Evolutionary conservation across 352 stramenopile species (phyloP).

Genomic region (Discostella stelligera): DNA sequence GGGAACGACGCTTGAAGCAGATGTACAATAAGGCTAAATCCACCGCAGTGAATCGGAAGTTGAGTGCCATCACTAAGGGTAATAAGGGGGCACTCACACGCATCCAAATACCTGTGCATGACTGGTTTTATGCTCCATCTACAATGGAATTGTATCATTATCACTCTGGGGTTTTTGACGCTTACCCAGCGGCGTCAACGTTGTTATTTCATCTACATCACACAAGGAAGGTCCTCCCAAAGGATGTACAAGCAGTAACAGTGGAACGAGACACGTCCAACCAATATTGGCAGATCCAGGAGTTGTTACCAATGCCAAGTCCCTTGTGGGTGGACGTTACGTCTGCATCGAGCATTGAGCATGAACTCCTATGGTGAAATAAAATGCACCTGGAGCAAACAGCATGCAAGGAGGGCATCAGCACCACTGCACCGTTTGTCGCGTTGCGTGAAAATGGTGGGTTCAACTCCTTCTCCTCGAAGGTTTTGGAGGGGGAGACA

Average conservation of each 20-base stretch:
- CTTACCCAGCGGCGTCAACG: not conserved
- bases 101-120: slow-evolving; percentile 14
- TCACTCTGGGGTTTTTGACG: slow-evolving; percentile 21
- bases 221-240: slow-evolving; percentile 27
- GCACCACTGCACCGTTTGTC: too few species aligned
- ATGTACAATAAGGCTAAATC: too few species aligned
- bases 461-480: too few species aligned
- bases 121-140: slow-evolving; percentile 20
- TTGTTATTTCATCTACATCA: slow-evolving; percentile 15
- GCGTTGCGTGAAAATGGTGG: too few species aligned
- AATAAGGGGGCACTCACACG: not conserved
- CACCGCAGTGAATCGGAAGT: slow-evolving; percentile 16
- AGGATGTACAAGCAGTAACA: slow-evolving; percentile 5
- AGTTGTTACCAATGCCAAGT: not conserved
- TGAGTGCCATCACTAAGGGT: slow-evolving; percentile 12
- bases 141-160: slow-evolving; percentile 26
- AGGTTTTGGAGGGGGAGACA: too few species aligned
- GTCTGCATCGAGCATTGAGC: not conserved
- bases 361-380: not conserved
- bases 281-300: too few species aligned
- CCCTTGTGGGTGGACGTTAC: not conserved
- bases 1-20: too few species aligned
- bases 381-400: too few species aligned
- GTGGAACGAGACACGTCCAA: too few species aligned
- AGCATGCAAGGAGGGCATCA: not conserved